Evolutionary conservation across 441 rosid genomes (phyloP).

Genomic region (Pelargonium citronellum): DNA sequence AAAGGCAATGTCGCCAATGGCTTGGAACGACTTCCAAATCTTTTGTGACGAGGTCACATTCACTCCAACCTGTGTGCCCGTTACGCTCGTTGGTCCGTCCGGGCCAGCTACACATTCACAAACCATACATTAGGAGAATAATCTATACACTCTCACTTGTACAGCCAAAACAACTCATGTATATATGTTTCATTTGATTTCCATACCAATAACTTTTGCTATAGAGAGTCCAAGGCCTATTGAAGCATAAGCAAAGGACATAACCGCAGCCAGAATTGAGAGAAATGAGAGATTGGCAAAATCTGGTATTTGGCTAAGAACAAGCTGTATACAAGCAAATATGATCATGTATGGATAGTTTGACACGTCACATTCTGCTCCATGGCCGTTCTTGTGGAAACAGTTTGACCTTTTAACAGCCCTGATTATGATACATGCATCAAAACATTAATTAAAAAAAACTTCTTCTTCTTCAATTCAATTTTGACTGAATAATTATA

Average conservation of each 20-base stretch:
- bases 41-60: slow-evolving; percentile 70
- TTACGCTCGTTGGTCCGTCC: slow-evolving; percentile 43
- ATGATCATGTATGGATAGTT: slow-evolving; percentile 64
- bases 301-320: slow-evolving; percentile 75
- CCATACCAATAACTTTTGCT: slow-evolving; percentile 54
- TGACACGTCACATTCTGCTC: slow-evolving; percentile 48
- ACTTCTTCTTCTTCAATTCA: background rate
- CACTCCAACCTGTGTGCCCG: slow-evolving; percentile 57
- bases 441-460: no score
- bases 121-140: no score
- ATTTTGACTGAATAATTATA: background rate
- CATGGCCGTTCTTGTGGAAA: slow-evolving; percentile 68
- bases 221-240: slow-evolving; percentile 77
- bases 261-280: slow-evolving; percentile 67
- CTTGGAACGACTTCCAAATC: slow-evolving; percentile 71
- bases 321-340: slow-evolving; percentile 58
- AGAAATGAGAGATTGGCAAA: slow-evolving; percentile 93
- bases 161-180: background rate
- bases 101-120: slow-evolving; percentile 23
- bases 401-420: slow-evolving; percentile 80
- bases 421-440: slow-evolving; percentile 28
- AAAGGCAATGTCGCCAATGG: slow-evolving; percentile 75
- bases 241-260: slow-evolving; percentile 73
- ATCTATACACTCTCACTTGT: background rate
- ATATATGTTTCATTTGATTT: background rate